A percentile compares a stretch with the other conserved stretches of the same genome.
Evolutionary conservation across 495 filamentous ascomycete genomes (phyloP).

Genomic region (Chaetomium tenue): DNA sequence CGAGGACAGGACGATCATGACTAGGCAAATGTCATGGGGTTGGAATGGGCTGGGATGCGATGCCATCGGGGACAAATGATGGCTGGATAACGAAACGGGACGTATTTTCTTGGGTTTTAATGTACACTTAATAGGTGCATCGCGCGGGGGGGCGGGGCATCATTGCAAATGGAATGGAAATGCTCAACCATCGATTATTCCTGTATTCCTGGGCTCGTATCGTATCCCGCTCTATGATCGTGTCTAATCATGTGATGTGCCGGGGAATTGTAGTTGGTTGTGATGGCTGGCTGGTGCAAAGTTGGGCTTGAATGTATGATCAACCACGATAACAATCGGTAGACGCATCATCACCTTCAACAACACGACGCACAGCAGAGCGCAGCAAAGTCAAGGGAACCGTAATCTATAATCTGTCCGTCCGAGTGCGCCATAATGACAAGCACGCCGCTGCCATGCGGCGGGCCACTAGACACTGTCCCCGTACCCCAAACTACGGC

Average conservation of each 20-base stretch:
- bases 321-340: too few relatives aligned
- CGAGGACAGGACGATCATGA: neutral
- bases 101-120: neutral
- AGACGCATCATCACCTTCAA: neutral
- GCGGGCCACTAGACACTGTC: neutral
- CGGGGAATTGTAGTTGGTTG: too few relatives aligned
- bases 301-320: too few relatives aligned
- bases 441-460: neutral
- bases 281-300: too few relatives aligned
- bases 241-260: neutral
- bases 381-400: neutral
- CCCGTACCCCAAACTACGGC: neutral
- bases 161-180: neutral
- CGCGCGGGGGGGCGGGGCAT: neutral
- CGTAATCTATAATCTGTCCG: conserved; percentile 9
- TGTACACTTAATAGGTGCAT: neutral
- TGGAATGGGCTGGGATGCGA: neutral
- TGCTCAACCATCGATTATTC: neutral
- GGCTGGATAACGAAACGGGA: neutral
- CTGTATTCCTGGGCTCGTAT: neutral
- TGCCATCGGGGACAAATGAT: neutral
- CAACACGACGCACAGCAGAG: neutral
- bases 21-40: neutral
- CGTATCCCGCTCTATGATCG: neutral
- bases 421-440: neutral